Conservation (phyloP, 352 stramenopile genomes). For the Globisporangium cylindrosporum region DNA sequence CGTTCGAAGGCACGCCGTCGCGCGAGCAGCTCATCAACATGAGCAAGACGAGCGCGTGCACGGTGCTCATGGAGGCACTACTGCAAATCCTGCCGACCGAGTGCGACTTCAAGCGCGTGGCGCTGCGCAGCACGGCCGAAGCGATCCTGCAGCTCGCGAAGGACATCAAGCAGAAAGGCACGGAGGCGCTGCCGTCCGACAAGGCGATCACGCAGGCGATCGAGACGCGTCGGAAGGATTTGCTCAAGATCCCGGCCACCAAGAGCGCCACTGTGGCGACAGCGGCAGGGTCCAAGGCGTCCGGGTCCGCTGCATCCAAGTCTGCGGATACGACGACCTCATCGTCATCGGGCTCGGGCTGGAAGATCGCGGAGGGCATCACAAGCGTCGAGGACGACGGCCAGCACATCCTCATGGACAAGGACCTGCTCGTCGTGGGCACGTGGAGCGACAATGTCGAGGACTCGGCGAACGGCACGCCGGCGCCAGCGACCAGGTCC, state of each 20-base stretch:
- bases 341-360: not conserved
- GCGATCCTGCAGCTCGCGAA: constrained; percentile 16
- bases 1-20: constrained; percentile 21
- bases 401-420: constrained; percentile 19
- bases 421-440: constrained; percentile 17
- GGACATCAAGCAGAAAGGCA: constrained; percentile 3
- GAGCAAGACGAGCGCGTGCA: constrained; percentile 18
- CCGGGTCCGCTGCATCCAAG: not conserved
- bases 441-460: constrained; percentile 11
- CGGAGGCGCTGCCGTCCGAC: constrained; percentile 1
- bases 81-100: constrained; percentile 18
- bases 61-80: constrained; percentile 15
- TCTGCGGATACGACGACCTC: not conserved
- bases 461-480: not conserved
- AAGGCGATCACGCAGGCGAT: constrained; percentile 14
- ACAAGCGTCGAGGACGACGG: not conserved
- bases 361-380: not conserved
- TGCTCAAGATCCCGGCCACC: constrained; percentile 1
- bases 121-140: constrained; percentile 19
- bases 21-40: constrained; percentile 19
- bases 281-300: not conserved
- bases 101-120: constrained; percentile 18
- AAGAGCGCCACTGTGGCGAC: not conserved
- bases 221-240: constrained; percentile 10
- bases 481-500: not conserved